Evolutionary conservation across 2,329 filamentous ascomycete genomes (phyloP), one percentile per base, ranked within the genome.

Genomic region (Sporothrix phasma): DNA sequence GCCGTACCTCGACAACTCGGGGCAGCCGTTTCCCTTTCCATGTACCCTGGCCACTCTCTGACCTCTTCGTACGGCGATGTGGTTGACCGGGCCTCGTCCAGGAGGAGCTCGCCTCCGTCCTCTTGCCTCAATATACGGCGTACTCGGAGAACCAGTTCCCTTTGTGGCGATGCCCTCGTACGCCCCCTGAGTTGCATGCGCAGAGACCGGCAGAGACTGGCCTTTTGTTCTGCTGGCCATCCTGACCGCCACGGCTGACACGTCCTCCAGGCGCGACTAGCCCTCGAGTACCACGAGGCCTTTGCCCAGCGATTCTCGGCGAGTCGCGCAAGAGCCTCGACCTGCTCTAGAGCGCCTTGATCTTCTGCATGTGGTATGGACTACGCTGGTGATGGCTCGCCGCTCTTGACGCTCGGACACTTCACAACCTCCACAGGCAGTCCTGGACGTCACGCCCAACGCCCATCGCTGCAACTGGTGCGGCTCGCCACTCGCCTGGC

Each of bases 401-500:
- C 10, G 34, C 11, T 11, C 34, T 4, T 37, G 10, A 10, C 5
- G 1, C 34, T 49, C 24, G n/a, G 22, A 24, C 8, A 49, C 45
- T 31, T 61, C 17, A 54, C 47, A 45, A 15, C 3, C 24, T 2
- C 15, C 8, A 11, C 13, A 70, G 68, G 68, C 65, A 70, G 24
- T 53, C 1, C 47, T 56, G 0, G 47, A 58, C 8, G 37, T 34
- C n/a, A 39, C 54, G 19, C 45, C 64, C 5, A 5, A 31, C 15
- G 51, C 24, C 17, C 58, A 51, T 5, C 69, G 69, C 66, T 70
- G 69, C 56, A 63, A 51, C 43, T 70, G 69, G 69, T 70, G 69
- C 46, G 11, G 31, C 3, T 69, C 67, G 8, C 26, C 63, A 59
- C 62, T 7, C 68, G 69, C 6, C 53, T 67, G 3, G 64, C 64